These are phyloP conservation scores for Phialophora verrucosa DNA, from an alignment of 2,329 filamentous ascomycete genomes.

Conservation along the genomic window DNA sequence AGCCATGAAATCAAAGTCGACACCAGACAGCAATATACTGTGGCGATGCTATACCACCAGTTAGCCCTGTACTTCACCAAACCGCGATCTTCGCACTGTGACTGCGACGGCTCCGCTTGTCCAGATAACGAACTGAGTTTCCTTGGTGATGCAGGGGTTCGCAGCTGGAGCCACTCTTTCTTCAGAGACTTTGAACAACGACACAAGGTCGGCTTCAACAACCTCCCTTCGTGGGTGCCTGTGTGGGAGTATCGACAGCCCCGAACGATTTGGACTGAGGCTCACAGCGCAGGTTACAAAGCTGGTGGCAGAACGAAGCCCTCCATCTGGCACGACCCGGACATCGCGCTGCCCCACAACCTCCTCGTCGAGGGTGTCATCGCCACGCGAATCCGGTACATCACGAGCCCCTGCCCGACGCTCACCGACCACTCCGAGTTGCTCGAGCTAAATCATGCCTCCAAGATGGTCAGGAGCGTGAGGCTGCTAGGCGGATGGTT, in stretches of 20 bases:
- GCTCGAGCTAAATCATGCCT: neutral
- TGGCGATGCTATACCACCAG: conserved; percentile 4
- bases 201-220: neutral
- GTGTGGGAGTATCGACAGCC: neutral
- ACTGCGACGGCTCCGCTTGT: neutral
- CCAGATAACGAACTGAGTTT: conserved; percentile 8
- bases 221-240: neutral
- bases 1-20: neutral
- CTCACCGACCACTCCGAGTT: neutral
- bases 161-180: neutral
- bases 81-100: neutral
- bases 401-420: neutral
- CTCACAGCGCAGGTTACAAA: conserved; percentile 2
- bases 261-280: neutral
- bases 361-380: neutral
- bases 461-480: neutral
- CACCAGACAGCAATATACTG: neutral
- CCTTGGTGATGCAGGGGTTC: neutral
- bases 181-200: neutral
- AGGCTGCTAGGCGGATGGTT: neutral
- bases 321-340: neutral
- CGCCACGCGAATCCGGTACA: neutral
- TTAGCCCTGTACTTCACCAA: conserved; percentile 8
- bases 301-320: neutral
- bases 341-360: neutral